These are phyloP conservation scores for Thielaviopsis populi DNA, from an alignment of 2,329 filamentous ascomycete species.

Conservation along the genomic window DNA sequence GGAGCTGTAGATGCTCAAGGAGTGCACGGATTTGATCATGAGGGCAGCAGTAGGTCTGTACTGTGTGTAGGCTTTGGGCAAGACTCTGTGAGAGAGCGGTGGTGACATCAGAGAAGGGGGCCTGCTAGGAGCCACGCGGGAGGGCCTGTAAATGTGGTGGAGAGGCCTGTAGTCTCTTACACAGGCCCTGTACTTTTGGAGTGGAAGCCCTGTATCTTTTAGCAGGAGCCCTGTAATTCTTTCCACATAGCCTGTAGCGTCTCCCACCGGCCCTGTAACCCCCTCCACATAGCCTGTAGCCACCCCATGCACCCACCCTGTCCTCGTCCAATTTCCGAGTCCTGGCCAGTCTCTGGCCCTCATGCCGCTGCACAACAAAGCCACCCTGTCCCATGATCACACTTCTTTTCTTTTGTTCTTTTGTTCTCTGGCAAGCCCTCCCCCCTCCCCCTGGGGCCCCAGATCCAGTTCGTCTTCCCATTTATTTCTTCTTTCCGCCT, in stretches of 20 bases:
- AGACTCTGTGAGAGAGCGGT: not conserved
- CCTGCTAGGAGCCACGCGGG: not conserved
- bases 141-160: not conserved
- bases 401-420: not conserved
- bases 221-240: not conserved
- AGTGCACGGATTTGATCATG: not conserved
- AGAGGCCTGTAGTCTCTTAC: not conserved
- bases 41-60: not conserved
- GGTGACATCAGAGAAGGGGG: not conserved
- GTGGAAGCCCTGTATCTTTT: not conserved
- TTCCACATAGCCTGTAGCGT: not conserved
- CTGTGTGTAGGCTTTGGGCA: not conserved
- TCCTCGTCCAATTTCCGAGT: not conserved
- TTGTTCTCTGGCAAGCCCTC: not conserved
- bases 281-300: not conserved
- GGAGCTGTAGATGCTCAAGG: too few species aligned
- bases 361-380: not conserved
- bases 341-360: not conserved
- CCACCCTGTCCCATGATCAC: not conserved
- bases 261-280: not conserved
- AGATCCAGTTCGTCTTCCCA: not conserved
- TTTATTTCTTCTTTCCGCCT: not conserved
- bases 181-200: not conserved
- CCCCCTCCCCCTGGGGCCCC: not conserved
- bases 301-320: not conserved